A percentile compares a stretch with the other conserved stretches of the same genome.
Evolutionary conservation across 371 early-diverging fungal genomes (phyloP).

Genomic region (Mucor circinelloides): DNA sequence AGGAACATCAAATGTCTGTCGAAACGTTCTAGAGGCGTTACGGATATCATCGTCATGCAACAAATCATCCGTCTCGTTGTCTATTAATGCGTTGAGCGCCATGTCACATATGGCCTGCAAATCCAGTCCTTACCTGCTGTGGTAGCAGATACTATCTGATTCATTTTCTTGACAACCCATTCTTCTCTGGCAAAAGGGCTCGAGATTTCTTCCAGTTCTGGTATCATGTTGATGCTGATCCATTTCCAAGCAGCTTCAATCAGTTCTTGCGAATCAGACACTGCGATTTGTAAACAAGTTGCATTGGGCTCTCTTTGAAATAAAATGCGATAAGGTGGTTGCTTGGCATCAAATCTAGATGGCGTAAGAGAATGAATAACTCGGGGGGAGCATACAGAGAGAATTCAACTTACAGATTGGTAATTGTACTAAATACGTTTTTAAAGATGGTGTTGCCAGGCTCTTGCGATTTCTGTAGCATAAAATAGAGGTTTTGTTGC

Average conservation of each 20-base stretch:
- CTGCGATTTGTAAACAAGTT: slow-evolving; percentile 64
- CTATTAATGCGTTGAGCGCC: slow-evolving; percentile 17
- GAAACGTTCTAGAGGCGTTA: slow-evolving; percentile 86
- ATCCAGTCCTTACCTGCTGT: slow-evolving; percentile 60
- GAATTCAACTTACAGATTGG: slow-evolving; percentile 61
- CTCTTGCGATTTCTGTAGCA: slow-evolving; percentile 70
- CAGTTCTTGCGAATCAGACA: slow-evolving; percentile 75
- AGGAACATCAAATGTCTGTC: slow-evolving; percentile 83
- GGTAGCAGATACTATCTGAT: slow-evolving; percentile 69
- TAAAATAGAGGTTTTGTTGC: slow-evolving; percentile 63
- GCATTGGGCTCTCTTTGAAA: slow-evolving; percentile 58
- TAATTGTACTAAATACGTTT: slow-evolving; percentile 75
- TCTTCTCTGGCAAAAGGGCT: slow-evolving; percentile 75
- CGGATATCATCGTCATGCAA: slow-evolving; percentile 82
- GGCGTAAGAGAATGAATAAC: neutral
- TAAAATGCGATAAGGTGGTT: slow-evolving; percentile 87
- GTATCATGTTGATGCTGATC: slow-evolving; percentile 69
- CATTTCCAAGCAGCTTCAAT: slow-evolving; percentile 90
- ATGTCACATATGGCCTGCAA: neutral
- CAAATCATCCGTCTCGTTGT: slow-evolving; percentile 77
- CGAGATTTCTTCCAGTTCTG: slow-evolving; percentile 70
- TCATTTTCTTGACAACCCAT: slow-evolving; percentile 86
- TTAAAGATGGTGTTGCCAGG: slow-evolving; percentile 52
- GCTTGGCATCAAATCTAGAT: slow-evolving; percentile 80
- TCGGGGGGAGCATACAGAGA: neutral